phyloP scores from a whole-genome alignment of 2,329 filamentous ascomycete genomes.

The Talaromyces sp. region DNA sequence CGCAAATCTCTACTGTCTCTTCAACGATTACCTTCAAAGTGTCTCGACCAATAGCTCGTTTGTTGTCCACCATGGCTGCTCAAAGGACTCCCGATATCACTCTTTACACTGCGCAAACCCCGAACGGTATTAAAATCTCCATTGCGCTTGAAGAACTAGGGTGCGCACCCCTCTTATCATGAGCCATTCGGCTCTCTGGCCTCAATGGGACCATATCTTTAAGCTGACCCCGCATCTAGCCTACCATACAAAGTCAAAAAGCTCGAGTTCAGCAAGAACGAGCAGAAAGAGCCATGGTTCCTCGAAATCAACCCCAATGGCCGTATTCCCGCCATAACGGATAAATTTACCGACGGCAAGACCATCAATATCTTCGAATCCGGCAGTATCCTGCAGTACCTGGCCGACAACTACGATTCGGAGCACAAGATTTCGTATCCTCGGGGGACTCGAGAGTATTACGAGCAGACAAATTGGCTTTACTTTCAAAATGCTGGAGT shows the following conservation, averaged over 20 bases:
- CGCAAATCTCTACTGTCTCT: not conserved
- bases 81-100: slow-evolving; percentile 60
- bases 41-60: slow-evolving; percentile 19
- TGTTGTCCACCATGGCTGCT: slow-evolving; percentile 25
- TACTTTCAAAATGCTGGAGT: slow-evolving; percentile 77
- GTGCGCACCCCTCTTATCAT: slow-evolving; percentile 24
- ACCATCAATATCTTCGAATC: slow-evolving; percentile 77
- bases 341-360: slow-evolving; percentile 70
- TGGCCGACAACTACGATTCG: slow-evolving; percentile 75
- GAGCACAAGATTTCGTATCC: slow-evolving; percentile 82
- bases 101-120: slow-evolving; percentile 77
- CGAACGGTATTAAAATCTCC: slow-evolving; percentile 86
- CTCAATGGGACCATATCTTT: not conserved
- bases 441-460: slow-evolving; percentile 66
- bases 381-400: slow-evolving; percentile 43
- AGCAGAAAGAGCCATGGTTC: slow-evolving; percentile 84
- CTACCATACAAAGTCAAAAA: slow-evolving; percentile 73
- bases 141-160: slow-evolving; percentile 83
- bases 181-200: not conserved
- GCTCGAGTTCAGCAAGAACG: slow-evolving; percentile 70
- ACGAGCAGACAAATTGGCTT: slow-evolving; percentile 76
- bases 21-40: not conserved
- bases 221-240: slow-evolving; percentile 26
- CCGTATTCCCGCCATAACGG: slow-evolving; percentile 82
- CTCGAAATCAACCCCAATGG: slow-evolving; percentile 90